Percentiles rank a stretch among this genome's conserved stretches.
These are phyloP conservation scores for Mortierella sp. DNA, from an alignment of 371 early-diverging fungal species.

Conservation along the genomic window DNA sequence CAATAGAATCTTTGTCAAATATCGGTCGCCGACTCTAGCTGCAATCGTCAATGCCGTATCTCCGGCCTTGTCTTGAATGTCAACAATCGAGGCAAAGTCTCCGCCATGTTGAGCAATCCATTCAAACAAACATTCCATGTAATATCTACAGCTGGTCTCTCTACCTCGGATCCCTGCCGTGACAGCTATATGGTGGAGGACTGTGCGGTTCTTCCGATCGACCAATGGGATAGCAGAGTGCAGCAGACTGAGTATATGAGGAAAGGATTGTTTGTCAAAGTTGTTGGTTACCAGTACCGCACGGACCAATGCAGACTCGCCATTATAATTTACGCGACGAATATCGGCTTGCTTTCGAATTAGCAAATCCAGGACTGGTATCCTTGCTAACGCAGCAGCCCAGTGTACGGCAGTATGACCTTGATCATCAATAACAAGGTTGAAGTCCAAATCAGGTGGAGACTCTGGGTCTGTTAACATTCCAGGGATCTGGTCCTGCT, in stretches of 20 bases:
- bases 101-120: conserved; percentile 59
- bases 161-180: conserved; percentile 73
- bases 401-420: conserved; percentile 89
- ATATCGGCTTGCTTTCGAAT: conserved; percentile 77
- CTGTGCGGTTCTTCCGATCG: conserved; percentile 81
- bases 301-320: conserved; percentile 90
- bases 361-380: conserved; percentile 73
- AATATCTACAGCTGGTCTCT: conserved; percentile 76
- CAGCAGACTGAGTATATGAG: conserved; percentile 77
- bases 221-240: conserved; percentile 70
- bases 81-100: conserved; percentile 69
- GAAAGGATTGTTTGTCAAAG: conserved; percentile 84
- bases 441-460: conserved; percentile 69
- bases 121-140: conserved; percentile 79
- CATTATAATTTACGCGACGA: conserved; percentile 71
- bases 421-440: conserved; percentile 83
- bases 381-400: conserved; percentile 86
- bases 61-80: conserved; percentile 83
- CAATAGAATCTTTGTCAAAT: conserved; percentile 76
- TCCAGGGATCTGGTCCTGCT: conserved; percentile 67
- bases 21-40: conserved; percentile 76
- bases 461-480: conserved; percentile 62
- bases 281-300: conserved; percentile 88
- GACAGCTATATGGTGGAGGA: conserved; percentile 90
- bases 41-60: conserved; percentile 94